These are phyloP conservation scores for Tillandsia leiboldiana DNA, from an alignment of 176 grass and related monocot species.

Conservation along the genomic window DNA sequence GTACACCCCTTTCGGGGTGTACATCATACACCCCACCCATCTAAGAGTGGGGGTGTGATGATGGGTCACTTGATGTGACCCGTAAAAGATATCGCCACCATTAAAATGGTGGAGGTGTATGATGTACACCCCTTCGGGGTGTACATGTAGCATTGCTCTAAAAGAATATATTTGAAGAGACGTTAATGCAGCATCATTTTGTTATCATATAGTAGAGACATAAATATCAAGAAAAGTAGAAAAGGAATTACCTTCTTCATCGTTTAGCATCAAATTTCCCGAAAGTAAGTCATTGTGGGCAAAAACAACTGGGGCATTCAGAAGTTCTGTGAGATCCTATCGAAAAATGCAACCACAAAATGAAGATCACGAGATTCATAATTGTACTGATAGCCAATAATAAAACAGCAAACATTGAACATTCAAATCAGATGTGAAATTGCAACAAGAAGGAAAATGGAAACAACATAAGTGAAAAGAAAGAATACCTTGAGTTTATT, in stretches of 20 bases:
- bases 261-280: slow-evolving; percentile 93
- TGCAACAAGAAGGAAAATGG: neutral
- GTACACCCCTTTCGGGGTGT: too few species aligned
- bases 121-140: too few species aligned
- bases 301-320: slow-evolving; percentile 65
- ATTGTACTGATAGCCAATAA: neutral
- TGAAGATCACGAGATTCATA: neutral
- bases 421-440: too few species aligned
- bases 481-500: slow-evolving; percentile 72
- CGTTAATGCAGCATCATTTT: neutral
- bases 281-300: slow-evolving; percentile 96
- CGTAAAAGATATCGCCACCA: too few species aligned
- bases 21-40: too few species aligned
- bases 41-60: too few species aligned
- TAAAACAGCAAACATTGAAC: too few species aligned
- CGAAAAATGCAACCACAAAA: slow-evolving; percentile 16
- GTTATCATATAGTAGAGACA: neutral
- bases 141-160: too few species aligned
- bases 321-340: slow-evolving; percentile 61
- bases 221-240: neutral
- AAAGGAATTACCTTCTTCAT: slow-evolving; percentile 56
- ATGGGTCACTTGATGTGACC: too few species aligned
- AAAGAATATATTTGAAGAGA: slow-evolving; percentile 3
- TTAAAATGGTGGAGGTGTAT: too few species aligned
- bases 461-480: neutral